phyloP scores from a whole-genome alignment of 2,329 filamentous ascomycete species.

The Atkinsonella texensis region DNA sequence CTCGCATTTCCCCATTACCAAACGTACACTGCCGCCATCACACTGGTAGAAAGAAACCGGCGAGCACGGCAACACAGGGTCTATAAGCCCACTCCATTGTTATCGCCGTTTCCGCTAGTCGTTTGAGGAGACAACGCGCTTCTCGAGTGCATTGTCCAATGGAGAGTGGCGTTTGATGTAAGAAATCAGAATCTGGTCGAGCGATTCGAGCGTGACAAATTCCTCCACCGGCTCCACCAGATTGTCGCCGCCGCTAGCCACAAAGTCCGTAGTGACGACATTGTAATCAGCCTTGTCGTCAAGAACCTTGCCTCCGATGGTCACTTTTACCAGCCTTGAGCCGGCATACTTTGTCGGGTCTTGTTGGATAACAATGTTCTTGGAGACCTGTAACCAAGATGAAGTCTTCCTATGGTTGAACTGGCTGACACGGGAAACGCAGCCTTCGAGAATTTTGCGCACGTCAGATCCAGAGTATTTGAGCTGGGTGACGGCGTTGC shows the following conservation, averaged over 20 bases:
- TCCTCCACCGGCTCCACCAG: conserved; percentile 31
- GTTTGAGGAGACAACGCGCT: conserved; percentile 16
- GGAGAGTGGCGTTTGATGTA: conserved; percentile 39
- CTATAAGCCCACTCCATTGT: neutral
- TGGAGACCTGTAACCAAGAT: conserved; percentile 49
- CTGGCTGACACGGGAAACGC: conserved; percentile 41
- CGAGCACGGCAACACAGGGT: too few relatives aligned
- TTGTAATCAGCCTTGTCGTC: conserved; percentile 36
- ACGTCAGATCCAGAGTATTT: conserved; percentile 39
- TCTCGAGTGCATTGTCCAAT: conserved; percentile 36
- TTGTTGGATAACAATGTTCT: conserved; percentile 43
- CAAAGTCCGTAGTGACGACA: conserved; percentile 50
- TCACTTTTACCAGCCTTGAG: conserved; percentile 39
- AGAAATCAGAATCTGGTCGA: conserved; percentile 39
- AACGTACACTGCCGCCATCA: neutral
- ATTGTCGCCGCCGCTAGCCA: conserved; percentile 52
- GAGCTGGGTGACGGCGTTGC: conserved; percentile 51
- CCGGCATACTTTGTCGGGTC: conserved; percentile 38
- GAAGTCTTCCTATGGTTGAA: conserved; percentile 40
- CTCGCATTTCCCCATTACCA: neutral
- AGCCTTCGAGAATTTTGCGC: conserved; percentile 46
- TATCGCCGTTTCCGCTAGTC: neutral
- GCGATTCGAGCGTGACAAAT: conserved; percentile 36
- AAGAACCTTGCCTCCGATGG: conserved; percentile 35
- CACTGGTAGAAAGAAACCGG: too few relatives aligned